These are phyloP conservation scores for Ophiosphaerella herpotricha DNA, from an alignment of 2,329 filamentous ascomycete genomes.

Conservation along the genomic window DNA sequence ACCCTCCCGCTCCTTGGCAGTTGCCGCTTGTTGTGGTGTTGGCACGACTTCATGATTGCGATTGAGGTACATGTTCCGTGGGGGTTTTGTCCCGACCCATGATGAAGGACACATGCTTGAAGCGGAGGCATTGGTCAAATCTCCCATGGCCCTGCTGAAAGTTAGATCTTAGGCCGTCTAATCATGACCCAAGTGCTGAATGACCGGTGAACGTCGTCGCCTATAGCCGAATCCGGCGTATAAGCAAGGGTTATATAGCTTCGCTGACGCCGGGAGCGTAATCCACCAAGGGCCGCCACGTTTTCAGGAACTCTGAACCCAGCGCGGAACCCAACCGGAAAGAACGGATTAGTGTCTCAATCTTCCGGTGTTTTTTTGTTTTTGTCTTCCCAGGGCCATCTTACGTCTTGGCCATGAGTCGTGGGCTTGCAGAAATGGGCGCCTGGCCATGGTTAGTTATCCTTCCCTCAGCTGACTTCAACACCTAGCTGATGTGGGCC, in stretches of 20 bases:
- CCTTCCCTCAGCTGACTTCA: background rate
- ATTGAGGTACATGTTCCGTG: background rate
- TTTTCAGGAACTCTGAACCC: background rate
- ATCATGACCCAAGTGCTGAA: background rate
- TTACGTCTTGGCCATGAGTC: too few relatives aligned
- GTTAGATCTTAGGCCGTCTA: background rate
- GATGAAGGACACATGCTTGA: too few relatives aligned
- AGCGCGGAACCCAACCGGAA: conserved; percentile 7
- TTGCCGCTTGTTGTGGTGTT: conserved; percentile 1
- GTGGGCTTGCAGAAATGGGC: too few relatives aligned
- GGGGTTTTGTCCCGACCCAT: too few relatives aligned
- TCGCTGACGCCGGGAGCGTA: conserved; percentile 3
- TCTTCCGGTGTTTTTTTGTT: conserved; percentile 1
- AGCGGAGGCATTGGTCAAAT: too few relatives aligned
- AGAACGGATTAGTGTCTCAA: background rate
- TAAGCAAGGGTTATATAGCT: background rate
- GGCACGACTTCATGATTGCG: background rate
- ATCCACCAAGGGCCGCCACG: conserved; percentile 12
- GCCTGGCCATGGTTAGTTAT: too few relatives aligned
- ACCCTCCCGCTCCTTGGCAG: conserved; percentile 3
- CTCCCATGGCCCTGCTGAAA: background rate
- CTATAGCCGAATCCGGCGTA: background rate
- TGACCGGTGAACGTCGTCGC: conserved; percentile 2
- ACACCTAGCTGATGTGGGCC: too few relatives aligned
- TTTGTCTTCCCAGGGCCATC: background rate